Conservation (phyloP, 2,329 filamentous ascomycete genomes). For the Ophiostoma quercus region DNA sequence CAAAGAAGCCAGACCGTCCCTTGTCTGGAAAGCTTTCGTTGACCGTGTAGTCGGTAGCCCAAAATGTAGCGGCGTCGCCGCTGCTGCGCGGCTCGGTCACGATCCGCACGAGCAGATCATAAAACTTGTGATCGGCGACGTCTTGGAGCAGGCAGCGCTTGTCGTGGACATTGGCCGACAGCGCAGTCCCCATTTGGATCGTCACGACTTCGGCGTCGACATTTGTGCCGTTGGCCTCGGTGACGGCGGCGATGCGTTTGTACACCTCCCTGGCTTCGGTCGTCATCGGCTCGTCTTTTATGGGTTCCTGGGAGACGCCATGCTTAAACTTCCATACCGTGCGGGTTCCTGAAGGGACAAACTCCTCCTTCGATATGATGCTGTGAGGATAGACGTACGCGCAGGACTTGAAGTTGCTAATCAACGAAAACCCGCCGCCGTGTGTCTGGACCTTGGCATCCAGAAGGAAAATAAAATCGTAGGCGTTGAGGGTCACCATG, state of each 20-base stretch:
- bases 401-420: no score
- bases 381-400: neutral
- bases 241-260: neutral
- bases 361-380: neutral
- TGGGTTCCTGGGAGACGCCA: neutral
- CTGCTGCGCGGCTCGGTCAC: slow-evolving; percentile 47
- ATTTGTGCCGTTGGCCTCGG: neutral
- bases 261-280: neutral
- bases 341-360: neutral
- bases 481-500: neutral
- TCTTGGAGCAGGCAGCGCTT: neutral
- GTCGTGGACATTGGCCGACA: neutral
- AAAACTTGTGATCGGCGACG: neutral
- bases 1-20: slow-evolving; percentile 27
- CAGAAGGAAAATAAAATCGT: neutral
- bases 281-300: neutral
- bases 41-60: slow-evolving; percentile 77
- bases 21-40: slow-evolving; percentile 60
- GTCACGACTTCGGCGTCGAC: neutral
- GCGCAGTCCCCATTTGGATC: neutral
- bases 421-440: neutral
- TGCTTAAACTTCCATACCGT: neutral
- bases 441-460: neutral
- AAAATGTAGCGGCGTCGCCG: slow-evolving; percentile 53
- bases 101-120: slow-evolving; percentile 66